A percentile compares a stretch with the other conserved stretches of the same genome.
phyloP scores from a whole-genome alignment of 1,284 basidiomycete genomes.

The Leccinum solheimii region DNA sequence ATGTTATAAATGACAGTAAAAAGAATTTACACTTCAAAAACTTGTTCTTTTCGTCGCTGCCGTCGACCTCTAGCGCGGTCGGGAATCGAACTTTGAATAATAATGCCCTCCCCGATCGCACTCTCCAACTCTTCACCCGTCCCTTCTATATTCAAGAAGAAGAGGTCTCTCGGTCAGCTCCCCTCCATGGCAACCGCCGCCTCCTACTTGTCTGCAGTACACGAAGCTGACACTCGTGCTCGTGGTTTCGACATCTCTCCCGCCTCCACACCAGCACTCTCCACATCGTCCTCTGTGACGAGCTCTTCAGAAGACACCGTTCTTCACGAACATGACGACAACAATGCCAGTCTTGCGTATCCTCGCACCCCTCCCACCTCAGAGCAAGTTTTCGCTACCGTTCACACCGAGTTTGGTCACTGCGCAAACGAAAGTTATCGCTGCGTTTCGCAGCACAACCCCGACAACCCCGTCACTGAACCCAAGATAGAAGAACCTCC shows the following conservation, averaged over 20 bases:
- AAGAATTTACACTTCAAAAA: slow-evolving; percentile 6
- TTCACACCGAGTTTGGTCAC: slow-evolving; percentile 87
- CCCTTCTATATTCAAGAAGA: slow-evolving; percentile 63
- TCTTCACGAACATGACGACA: slow-evolving; percentile 50
- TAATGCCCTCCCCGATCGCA: slow-evolving; percentile 56
- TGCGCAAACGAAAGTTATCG: slow-evolving; percentile 74
- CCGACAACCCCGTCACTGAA: slow-evolving; percentile 48
- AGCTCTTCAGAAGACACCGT: slow-evolving; percentile 63
- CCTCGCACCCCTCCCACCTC: slow-evolving; percentile 70
- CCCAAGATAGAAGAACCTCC: slow-evolving; percentile 78
- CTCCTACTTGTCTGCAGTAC: slow-evolving; percentile 71
- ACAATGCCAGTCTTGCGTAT: slow-evolving; percentile 52
- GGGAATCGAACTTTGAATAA: slow-evolving; percentile 1
- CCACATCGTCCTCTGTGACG: slow-evolving; percentile 66
- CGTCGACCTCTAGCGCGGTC: background rate
- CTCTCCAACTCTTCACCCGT: slow-evolving; percentile 44
- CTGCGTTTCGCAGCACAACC: slow-evolving; percentile 62
- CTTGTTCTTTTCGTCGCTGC: slow-evolving; percentile 5
- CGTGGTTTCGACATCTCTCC: slow-evolving; percentile 39
- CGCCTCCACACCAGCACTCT: slow-evolving; percentile 61
- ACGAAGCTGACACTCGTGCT: slow-evolving; percentile 65
- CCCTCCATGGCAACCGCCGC: slow-evolving; percentile 58
- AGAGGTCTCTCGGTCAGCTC: slow-evolving; percentile 48
- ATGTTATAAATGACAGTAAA: slow-evolving; percentile 22
- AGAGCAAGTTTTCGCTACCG: slow-evolving; percentile 69